Evolutionary conservation across 768 basidiomycete species (phyloP).

Genomic region (Boletellus ananas): DNA sequence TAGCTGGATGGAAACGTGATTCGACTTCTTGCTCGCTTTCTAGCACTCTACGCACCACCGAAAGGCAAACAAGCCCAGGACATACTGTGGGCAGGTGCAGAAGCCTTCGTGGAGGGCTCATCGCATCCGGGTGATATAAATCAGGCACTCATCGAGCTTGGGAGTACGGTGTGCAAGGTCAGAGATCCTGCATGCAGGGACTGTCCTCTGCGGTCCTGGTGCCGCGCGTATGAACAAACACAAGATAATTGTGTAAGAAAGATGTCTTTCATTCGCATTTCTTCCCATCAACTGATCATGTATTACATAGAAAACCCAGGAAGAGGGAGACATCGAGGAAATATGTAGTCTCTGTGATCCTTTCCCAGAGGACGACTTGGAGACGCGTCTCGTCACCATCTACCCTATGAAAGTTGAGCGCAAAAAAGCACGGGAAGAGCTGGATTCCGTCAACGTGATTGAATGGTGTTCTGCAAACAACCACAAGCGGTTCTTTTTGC

Average conservation of each 20-base stretch:
- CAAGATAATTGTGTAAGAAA: slow-evolving; percentile 12
- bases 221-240: slow-evolving; percentile 51
- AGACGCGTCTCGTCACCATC: slow-evolving; percentile 47
- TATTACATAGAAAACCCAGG: slow-evolving; percentile 1
- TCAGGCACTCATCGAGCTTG: slow-evolving; percentile 92
- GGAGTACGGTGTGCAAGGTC: slow-evolving; percentile 89
- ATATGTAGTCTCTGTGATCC: slow-evolving; percentile 66
- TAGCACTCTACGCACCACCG: slow-evolving; percentile 78
- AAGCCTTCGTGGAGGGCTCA: slow-evolving; percentile 55
- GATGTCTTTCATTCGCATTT: background rate
- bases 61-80: slow-evolving; percentile 77
- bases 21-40: slow-evolving; percentile 75
- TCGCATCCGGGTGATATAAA: slow-evolving; percentile 78
- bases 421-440: slow-evolving; percentile 80
- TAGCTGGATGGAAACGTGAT: slow-evolving; percentile 91
- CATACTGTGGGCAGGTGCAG: slow-evolving; percentile 78
- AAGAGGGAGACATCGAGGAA: slow-evolving; percentile 69
- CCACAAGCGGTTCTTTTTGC: slow-evolving; percentile 59
- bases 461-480: slow-evolving; percentile 57
- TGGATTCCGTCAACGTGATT: slow-evolving; percentile 81
- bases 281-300: background rate
- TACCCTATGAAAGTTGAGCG: slow-evolving; percentile 85
- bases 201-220: slow-evolving; percentile 72
- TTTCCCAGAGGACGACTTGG: slow-evolving; percentile 31
- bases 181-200: slow-evolving; percentile 67